These are phyloP conservation scores for Rubroshorea leprosula DNA, from an alignment of 345 rosid genomes.

Conservation along the genomic window DNA sequence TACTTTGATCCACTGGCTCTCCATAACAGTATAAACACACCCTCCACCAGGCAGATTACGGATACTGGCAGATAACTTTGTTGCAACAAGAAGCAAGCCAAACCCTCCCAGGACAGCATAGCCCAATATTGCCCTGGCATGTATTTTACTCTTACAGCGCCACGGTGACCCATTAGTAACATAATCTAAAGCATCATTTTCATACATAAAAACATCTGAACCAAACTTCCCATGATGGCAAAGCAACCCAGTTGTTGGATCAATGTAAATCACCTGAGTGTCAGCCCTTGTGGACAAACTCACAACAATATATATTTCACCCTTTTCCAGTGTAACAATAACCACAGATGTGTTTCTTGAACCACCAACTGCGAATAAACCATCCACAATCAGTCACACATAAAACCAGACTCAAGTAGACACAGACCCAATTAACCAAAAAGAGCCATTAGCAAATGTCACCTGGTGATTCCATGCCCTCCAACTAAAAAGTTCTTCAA, in stretches of 20 bases:
- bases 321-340: conserved; percentile 62
- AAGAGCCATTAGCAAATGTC: not conserved
- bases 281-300: conserved; percentile 59
- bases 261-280: conserved; percentile 79
- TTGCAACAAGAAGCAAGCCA: conserved; percentile 84
- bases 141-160: conserved; percentile 37
- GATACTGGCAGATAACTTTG: conserved; percentile 61
- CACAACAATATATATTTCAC: conserved; percentile 65
- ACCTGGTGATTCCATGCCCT: not conserved
- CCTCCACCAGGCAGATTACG: conserved; percentile 93
- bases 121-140: conserved; percentile 75
- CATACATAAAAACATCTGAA: conserved; percentile 60
- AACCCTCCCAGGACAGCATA: conserved; percentile 78
- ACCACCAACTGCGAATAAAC: conserved; percentile 44
- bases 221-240: conserved; percentile 64
- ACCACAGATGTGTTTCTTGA: conserved; percentile 62
- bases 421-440: not conserved
- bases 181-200: conserved; percentile 72
- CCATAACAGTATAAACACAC: conserved; percentile 70
- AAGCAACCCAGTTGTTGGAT: conserved; percentile 81
- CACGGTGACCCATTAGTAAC: conserved; percentile 64
- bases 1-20: conserved; percentile 88
- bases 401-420: not conserved
- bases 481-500: not conserved
- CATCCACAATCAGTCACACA: not conserved